phyloP scores from a whole-genome alignment of 2,329 filamentous ascomycete genomes.

The Ascochyta koolunga region DNA sequence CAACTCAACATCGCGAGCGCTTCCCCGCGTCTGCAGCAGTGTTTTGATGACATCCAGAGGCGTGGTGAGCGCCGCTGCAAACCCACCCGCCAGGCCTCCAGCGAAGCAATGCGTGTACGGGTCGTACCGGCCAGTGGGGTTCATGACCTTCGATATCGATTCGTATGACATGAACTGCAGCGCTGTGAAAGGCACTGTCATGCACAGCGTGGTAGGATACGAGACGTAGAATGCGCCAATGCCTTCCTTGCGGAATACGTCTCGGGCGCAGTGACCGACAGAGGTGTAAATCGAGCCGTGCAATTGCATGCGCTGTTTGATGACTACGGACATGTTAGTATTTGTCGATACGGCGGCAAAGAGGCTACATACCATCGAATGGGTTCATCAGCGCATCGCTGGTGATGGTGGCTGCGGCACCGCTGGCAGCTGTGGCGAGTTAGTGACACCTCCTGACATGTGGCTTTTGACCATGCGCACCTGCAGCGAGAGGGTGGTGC shows the following conservation, averaged over 20 bases:
- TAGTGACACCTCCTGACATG: conserved; percentile 35
- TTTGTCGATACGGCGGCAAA: background rate
- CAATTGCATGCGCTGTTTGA: conserved; percentile 99
- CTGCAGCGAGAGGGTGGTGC: conserved; percentile 91
- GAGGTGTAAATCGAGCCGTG: conserved; percentile 92
- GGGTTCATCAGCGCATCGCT: conserved; percentile 99
- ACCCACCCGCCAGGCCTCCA: conserved; percentile 88
- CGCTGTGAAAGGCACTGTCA: conserved; percentile 98
- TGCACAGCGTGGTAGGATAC: conserved; percentile 95
- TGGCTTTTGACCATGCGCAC: conserved; percentile 55
- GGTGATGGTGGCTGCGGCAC: conserved; percentile 92
- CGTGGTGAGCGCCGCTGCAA: conserved; percentile 92
- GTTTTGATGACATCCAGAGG: conserved; percentile 99
- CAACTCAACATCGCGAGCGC: conserved; percentile 78
- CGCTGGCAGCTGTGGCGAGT: conserved; percentile 74
- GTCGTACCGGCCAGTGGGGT: conserved; percentile 84
- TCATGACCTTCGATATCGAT: conserved; percentile 92
- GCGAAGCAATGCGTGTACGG: conserved; percentile 92
- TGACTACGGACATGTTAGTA: conserved; percentile 65
- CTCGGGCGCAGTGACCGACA: conserved; percentile 83
- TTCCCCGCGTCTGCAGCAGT: conserved; percentile 89
- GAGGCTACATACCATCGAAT: conserved; percentile 78
- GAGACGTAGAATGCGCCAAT: conserved; percentile 95
- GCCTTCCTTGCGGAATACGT: conserved; percentile 87
- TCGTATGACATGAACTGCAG: conserved; percentile 98